Evolutionary conservation across 768 basidiomycete genomes (phyloP), one percentile per base, ranked within the genome.

Genomic region (Rhodotorula paludigena): DNA sequence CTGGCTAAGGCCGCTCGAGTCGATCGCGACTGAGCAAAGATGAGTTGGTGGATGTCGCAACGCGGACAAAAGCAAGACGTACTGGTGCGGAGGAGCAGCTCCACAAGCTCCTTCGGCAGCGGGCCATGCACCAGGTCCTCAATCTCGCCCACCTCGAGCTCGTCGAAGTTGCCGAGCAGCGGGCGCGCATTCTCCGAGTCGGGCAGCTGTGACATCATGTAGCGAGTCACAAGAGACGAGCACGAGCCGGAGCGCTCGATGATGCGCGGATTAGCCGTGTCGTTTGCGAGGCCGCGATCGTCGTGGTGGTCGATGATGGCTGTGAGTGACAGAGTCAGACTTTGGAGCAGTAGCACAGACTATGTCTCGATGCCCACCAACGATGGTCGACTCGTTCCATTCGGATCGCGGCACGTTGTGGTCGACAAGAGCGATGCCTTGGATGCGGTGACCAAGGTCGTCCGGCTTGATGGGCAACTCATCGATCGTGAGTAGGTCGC

Each of bases 381-480:
- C 52, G 14, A 68, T 52, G 2, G 47, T 11, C 7, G 62, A 52
- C 18, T 41, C 42, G 25, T n/a, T 21, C 67, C 67, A 68, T 2
- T 44, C 41, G 20, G 62, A 39, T 3, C 58, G 57, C 6, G 67
- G 64, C 3, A 69, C 64, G 47, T 73, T 73, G 67, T 73, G 71
- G 45, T 73, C 71, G 49, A 73, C 71, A 33, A 73, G 61, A 5
- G 64, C 58, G 45, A 73, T 66, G 11, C 71, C 71, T 39, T 64
- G 42, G 48, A 73, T 69, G 9, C 71, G 64, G 60, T 69, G 71
- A 35, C 55, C 48, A 3, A 73, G 15, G 16, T 73, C 71, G 33
- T 23, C 41, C 25, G 71, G 71, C 60, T 66, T 68, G 61, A 73
- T 66, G 28, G 71, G 71, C 3, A 73, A 61, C 54, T 73, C 71